Evolutionary conservation across 768 basidiomycete species (phyloP).

Genomic region (Ramaria sp.): DNA sequence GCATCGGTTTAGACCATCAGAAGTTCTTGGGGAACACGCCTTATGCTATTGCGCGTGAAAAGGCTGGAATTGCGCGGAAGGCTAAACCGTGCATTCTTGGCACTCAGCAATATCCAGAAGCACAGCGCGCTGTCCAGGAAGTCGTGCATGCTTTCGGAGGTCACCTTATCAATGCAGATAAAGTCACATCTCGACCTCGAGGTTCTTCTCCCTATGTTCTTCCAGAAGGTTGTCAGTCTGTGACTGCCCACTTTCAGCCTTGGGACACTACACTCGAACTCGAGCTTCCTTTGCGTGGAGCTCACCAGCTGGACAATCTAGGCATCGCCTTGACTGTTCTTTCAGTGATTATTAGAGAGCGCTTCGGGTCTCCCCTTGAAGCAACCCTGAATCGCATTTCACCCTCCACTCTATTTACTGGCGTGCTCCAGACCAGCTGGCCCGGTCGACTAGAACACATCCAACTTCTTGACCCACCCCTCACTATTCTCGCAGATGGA

Average conservation of each 20-base stretch:
- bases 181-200: constrained; percentile 31
- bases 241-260: constrained; percentile 26
- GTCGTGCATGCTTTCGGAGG: constrained; percentile 36
- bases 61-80: constrained; percentile 65
- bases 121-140: constrained; percentile 25
- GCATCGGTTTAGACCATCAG: constrained; percentile 91
- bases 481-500: constrained; percentile 71
- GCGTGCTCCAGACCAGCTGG: constrained; percentile 43
- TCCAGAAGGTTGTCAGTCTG: constrained; percentile 27
- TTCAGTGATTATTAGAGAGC: constrained; percentile 29
- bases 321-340: constrained; percentile 55
- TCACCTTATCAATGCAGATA: constrained; percentile 14
- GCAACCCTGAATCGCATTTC: not conserved
- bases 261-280: constrained; percentile 4
- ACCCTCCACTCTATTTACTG: constrained; percentile 5
- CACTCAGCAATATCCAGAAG: constrained; percentile 38
- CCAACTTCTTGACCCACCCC: constrained; percentile 29
- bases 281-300: constrained; percentile 57
- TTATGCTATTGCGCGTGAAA: constrained; percentile 66
- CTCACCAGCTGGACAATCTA: constrained; percentile 82
- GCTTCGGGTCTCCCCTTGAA: constrained; percentile 27
- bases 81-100: constrained; percentile 59
- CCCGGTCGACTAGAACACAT: constrained; percentile 69
- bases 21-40: constrained; percentile 75
- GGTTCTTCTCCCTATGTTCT: constrained; percentile 33